Evolutionary conservation across 345 rosid genomes (phyloP).

Genomic region (Populus nigra): DNA sequence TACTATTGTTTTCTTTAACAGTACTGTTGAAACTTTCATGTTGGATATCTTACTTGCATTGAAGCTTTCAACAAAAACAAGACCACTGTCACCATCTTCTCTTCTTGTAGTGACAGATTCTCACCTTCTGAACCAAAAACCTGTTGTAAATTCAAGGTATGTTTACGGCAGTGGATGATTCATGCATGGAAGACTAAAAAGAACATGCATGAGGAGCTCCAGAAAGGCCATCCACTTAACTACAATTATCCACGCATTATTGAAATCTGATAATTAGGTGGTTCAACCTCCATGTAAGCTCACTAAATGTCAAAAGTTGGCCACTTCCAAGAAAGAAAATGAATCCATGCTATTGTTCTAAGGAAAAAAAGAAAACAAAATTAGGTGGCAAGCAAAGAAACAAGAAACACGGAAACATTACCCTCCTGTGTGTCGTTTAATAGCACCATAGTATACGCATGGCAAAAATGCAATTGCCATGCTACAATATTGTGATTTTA

Average conservation of each 20-base stretch:
- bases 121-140: background rate
- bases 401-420: background rate
- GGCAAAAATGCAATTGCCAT: background rate
- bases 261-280: background rate
- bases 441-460: background rate
- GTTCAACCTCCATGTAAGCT: background rate
- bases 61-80: conserved; percentile 26
- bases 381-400: background rate
- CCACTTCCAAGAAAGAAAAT: background rate
- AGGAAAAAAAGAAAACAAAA: background rate
- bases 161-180: background rate
- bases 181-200: background rate
- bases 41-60: conserved; percentile 8
- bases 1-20: conserved; percentile 21
- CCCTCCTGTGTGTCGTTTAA: background rate
- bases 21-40: conserved; percentile 2
- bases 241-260: background rate
- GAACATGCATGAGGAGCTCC: conserved; percentile 5
- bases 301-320: conserved; percentile 3
- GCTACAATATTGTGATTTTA: background rate
- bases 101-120: conserved; percentile 10
- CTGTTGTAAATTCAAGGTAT: conserved; percentile 18
- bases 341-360: background rate
- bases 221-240: conserved; percentile 4
- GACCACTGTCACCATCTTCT: conserved; percentile 10